These are phyloP conservation scores for Leptomonas pyrrhocoris DNA, from an alignment of 208 protist genomes.

Conservation along the genomic window DNA sequence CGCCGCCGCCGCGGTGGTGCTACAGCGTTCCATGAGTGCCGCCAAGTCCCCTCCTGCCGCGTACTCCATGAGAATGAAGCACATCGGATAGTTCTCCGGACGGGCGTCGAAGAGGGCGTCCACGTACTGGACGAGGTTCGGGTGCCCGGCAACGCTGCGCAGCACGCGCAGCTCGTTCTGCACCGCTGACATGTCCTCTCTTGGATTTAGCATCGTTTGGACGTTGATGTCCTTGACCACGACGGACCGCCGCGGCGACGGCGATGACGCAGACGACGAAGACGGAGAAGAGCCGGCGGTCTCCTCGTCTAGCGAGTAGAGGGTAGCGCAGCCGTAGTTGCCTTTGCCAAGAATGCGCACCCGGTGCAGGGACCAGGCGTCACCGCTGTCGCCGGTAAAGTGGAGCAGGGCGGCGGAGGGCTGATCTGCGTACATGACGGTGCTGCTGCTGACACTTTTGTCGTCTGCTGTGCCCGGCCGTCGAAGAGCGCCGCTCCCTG, in stretches of 20 bases:
- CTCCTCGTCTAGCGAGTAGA: slow-evolving; percentile 42
- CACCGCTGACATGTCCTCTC: slow-evolving; percentile 62
- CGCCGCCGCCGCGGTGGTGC: not conserved
- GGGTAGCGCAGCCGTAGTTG: slow-evolving; percentile 80
- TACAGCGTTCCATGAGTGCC: slow-evolving; percentile 41
- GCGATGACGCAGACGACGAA: too few species aligned
- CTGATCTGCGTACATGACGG: slow-evolving; percentile 26
- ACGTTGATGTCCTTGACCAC: slow-evolving; percentile 87
- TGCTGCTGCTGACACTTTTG: not conserved
- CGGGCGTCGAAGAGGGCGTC: slow-evolving; percentile 42
- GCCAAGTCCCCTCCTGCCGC: slow-evolving; percentile 73
- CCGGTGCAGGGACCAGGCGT: slow-evolving; percentile 40
- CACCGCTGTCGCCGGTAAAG: slow-evolving; percentile 37
- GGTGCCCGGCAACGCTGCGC: slow-evolving; percentile 47
- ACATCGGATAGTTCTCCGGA: slow-evolving; percentile 39
- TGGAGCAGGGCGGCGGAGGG: slow-evolving; percentile 31
- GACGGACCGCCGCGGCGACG: slow-evolving; percentile 20
- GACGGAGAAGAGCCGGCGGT: too few species aligned
- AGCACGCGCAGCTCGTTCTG: slow-evolving; percentile 65
- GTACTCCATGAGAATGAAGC: slow-evolving; percentile 87
- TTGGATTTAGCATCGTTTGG: slow-evolving; percentile 65
- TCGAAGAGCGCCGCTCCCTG: not conserved
- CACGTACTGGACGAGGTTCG: slow-evolving; percentile 71
- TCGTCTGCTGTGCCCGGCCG: not conserved
- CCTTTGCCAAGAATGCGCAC: slow-evolving; percentile 82